A percentile compares a stretch with the other conserved stretches of the same genome.
These are phyloP conservation scores for Moniliophthora roreri DNA, from an alignment of 1,284 basidiomycete species.

Conservation along the genomic window DNA sequence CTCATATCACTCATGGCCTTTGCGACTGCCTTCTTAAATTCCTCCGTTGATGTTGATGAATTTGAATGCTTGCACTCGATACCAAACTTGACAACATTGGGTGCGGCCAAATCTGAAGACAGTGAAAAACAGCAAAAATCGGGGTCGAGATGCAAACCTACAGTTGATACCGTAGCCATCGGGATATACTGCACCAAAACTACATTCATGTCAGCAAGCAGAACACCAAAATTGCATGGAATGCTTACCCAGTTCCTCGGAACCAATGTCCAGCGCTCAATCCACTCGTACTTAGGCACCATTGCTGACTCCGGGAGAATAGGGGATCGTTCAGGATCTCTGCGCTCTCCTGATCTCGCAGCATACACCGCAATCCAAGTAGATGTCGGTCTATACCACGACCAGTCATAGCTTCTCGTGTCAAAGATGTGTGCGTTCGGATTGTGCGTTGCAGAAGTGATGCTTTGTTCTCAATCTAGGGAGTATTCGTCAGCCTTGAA, in stretches of 20 bases:
- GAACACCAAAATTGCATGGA: constrained; percentile 27
- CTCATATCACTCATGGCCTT: constrained; percentile 76
- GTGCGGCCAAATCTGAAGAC: constrained; percentile 76
- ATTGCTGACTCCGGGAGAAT: constrained; percentile 78
- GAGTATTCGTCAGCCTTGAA: constrained; percentile 21
- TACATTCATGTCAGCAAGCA: constrained; percentile 25
- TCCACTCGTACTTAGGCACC: constrained; percentile 93
- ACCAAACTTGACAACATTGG: constrained; percentile 87
- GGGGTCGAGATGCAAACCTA: constrained; percentile 38
- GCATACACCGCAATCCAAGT: constrained; percentile 78
- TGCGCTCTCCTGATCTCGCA: constrained; percentile 42
- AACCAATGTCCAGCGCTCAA: constrained; percentile 87
- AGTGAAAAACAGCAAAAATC: not conserved
- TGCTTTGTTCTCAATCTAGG: constrained; percentile 45
- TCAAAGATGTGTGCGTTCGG: constrained; percentile 72
- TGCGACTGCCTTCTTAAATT: constrained; percentile 69
- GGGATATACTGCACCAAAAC: constrained; percentile 76
- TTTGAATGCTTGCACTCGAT: constrained; percentile 88
- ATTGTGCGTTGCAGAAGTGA: constrained; percentile 69
- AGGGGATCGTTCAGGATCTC: constrained; percentile 78
- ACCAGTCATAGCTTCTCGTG: constrained; percentile 81
- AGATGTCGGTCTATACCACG: constrained; percentile 92
- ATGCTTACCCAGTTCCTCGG: constrained; percentile 78
- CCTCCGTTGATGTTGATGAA: constrained; percentile 68
- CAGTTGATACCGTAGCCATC: constrained; percentile 95